Evolutionary conservation across 345 rosid genomes (phyloP), one percentile per base, ranked within the genome.

Genomic region (Eucalyptus pauciflora): DNA sequence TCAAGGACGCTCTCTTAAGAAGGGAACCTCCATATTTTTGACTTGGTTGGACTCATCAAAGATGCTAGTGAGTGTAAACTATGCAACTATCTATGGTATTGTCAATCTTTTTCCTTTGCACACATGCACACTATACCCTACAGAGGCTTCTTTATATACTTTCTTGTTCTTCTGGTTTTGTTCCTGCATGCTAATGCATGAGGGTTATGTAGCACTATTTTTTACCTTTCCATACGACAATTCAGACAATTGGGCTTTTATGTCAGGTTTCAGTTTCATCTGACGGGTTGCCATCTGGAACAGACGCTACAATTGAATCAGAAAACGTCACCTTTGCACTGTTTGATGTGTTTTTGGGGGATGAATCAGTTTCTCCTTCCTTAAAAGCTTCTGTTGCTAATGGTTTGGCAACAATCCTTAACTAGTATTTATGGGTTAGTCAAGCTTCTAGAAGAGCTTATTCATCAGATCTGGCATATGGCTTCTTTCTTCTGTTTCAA

Each of bases 271-370:
- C 92, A 54, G 92, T 96, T 88, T 96, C 99, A 41, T 87, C 95
- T 5, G 91, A 92, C 60, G 96, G 94, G 85, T 89, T 93, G 88
- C 97, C 96, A 31, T 91, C 94, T 29, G 50, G 86, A 49, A 94
- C 86, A 48, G 95, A 94, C 89, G 97, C 98, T 86, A 92, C 89
- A 33, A 93, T 96, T 29, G 95, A 93, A 91, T 97, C 99, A 22
- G 51, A 89, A 69, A 94, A 91, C 86, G 98, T 95, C 85, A 89
- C 94, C 58, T 92, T 86, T 86, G 94, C 98, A 8, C 92, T 97
- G 85, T 97, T 94, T 79, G 95, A 97, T 92, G 97, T 95, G 83
- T 96, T 96, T 93, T 93, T 94, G 20, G 99, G 99, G 62, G 94
- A 91, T 91, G 60, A 95, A 90, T 94, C 99, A 6, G 99, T 96